Percentiles rank a stretch among this genome's conserved stretches.
Evolutionary conservation across 371 early-diverging fungal species (phyloP).

Genomic region (Mortierella sp.): DNA sequence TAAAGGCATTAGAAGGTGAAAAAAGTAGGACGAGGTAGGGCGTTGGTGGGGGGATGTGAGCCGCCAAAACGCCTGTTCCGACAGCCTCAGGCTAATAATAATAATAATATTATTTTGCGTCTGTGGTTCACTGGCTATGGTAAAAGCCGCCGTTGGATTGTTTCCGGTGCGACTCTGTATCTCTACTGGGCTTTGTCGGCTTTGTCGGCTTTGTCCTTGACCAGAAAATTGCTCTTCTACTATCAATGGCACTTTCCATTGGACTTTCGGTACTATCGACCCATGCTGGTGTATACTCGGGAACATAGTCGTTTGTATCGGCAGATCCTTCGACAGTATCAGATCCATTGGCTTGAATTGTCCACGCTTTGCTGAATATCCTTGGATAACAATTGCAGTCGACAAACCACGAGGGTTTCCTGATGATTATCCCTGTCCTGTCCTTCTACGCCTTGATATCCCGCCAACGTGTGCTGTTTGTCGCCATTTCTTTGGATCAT

Average conservation of each 20-base stretch:
- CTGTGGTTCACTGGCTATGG: no score
- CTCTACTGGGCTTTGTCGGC: not conserved
- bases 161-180: not conserved
- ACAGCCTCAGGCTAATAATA: conserved; percentile 6
- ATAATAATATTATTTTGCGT: not conserved
- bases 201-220: conserved; percentile 5
- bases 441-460: not conserved
- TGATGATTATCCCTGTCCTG: not conserved
- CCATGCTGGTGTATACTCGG: not conserved
- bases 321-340: not conserved
- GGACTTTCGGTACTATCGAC: not conserved
- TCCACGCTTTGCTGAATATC: not conserved
- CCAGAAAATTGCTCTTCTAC: not conserved
- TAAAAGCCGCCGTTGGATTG: not conserved
- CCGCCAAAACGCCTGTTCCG: not conserved
- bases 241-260: not conserved
- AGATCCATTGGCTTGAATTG: not conserved
- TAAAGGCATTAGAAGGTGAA: not conserved
- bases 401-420: not conserved
- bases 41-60: not conserved
- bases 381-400: not conserved
- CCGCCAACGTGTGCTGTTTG: not conserved
- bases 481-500: conserved; percentile 7
- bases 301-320: not conserved
- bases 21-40: not conserved